A percentile compares a stretch with the other conserved stretches of the same genome.
These are phyloP conservation scores for Cladosporium sp. DNA, from an alignment of 2,329 filamentous ascomycete genomes.

Conservation along the genomic window DNA sequence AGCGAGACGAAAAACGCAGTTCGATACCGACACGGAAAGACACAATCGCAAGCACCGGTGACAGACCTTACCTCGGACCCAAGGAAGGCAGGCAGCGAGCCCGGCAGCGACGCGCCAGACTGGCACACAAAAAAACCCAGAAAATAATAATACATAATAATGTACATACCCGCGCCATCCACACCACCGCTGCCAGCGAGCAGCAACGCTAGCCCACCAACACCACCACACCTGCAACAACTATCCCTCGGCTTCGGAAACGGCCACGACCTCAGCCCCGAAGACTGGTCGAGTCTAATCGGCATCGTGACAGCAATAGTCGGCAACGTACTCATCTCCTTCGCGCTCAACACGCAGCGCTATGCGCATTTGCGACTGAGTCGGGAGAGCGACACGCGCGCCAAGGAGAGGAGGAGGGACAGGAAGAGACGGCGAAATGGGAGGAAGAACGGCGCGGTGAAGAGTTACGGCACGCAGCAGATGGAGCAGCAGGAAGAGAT, in stretches of 20 bases:
- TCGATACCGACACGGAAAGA: too few species aligned
- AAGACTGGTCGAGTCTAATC: constrained; percentile 82
- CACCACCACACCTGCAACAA: too few species aligned
- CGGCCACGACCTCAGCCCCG: constrained; percentile 2
- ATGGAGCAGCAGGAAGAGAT: constrained; percentile 32
- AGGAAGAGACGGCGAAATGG: constrained; percentile 22
- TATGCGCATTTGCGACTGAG: constrained; percentile 89
- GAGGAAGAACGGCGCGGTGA: constrained; percentile 13
- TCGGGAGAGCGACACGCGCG: constrained; percentile 56
- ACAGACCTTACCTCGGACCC: neutral
- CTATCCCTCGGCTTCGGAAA: constrained; percentile 2
- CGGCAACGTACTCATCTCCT: constrained; percentile 89
- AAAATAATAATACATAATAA: too few species aligned
- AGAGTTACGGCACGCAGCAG: constrained; percentile 44
- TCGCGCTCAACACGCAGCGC: constrained; percentile 92
- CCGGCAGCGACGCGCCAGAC: neutral
- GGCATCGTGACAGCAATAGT: constrained; percentile 90
- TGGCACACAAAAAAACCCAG: too few species aligned
- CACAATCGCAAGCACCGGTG: too few species aligned
- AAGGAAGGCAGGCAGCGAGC: neutral
- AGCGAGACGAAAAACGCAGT: too few species aligned
- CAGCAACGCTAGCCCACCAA: too few species aligned
- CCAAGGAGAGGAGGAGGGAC: constrained; percentile 27
- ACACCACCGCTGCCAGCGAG: neutral
- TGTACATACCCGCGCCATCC: constrained; percentile 8